These are phyloP conservation scores for Pouteria glomerata DNA, from an alignment of 148 eudicot species.

Conservation along the genomic window DNA sequence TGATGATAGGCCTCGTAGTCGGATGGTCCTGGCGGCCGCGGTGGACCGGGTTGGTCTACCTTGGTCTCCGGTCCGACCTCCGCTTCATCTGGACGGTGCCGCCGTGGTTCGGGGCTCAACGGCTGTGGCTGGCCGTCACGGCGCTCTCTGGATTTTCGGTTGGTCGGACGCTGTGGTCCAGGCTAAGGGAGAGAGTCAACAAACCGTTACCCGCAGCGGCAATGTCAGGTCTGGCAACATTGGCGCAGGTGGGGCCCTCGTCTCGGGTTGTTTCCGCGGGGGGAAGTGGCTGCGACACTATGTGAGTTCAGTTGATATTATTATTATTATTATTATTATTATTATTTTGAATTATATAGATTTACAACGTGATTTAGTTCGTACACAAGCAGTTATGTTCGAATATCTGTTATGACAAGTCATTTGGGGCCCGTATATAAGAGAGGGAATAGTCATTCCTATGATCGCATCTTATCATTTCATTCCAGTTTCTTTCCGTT, in stretches of 20 bases:
- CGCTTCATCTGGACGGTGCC: conserved; percentile 38
- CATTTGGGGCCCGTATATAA: neutral
- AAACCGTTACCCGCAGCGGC: neutral
- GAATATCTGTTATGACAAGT: neutral
- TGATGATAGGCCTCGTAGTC: conserved; percentile 72
- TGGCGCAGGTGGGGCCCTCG: neutral
- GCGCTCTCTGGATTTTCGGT: conserved; percentile 49
- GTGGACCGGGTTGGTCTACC: conserved; percentile 64
- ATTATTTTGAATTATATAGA: neutral
- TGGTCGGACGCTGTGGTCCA: conserved; percentile 36
- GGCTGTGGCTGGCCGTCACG: conserved; percentile 49
- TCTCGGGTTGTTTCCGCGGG: conserved; percentile 4
- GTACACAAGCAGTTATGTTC: neutral
- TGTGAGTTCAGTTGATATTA: conserved; percentile 18
- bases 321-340: neutral
- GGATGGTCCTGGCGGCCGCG: conserved; percentile 96
- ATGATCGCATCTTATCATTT: too few species aligned
- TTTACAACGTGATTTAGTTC: neutral
- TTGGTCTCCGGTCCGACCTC: conserved; percentile 36
- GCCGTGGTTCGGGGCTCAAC: conserved; percentile 44
- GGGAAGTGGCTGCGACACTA: conserved; percentile 12
- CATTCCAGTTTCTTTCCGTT: too few species aligned
- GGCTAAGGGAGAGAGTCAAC: conserved; percentile 21
- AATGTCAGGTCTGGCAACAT: neutral
- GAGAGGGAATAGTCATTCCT: too few species aligned